These are phyloP conservation scores for Leccinellum albellum DNA, from an alignment of 768 basidiomycete genomes.

Conservation along the genomic window DNA sequence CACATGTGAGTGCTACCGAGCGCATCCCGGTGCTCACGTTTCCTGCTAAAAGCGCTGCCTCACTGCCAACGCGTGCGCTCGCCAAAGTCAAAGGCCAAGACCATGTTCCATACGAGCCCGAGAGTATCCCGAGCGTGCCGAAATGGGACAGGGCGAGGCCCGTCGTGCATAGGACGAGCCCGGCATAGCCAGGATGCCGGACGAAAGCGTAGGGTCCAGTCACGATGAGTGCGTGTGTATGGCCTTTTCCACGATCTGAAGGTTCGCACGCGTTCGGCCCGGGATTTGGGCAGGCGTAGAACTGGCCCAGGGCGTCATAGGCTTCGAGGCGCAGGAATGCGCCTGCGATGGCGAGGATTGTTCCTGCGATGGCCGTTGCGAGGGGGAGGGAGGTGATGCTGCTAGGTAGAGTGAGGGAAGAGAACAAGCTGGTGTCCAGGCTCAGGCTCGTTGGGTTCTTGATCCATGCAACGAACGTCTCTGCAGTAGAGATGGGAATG, in stretches of 20 bases:
- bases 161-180: constrained; percentile 30
- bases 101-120: not conserved
- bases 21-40: constrained; percentile 32
- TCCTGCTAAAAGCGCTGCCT: not conserved
- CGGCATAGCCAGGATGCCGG: constrained; percentile 30
- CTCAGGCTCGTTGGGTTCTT: not conserved
- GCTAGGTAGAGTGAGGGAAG: not conserved
- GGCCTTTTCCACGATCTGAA: not conserved
- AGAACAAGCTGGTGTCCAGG: not conserved
- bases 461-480: not conserved
- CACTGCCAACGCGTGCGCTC: not conserved
- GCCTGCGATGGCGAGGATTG: constrained; percentile 36
- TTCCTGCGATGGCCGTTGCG: constrained; percentile 31
- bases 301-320: constrained; percentile 19
- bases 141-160: constrained; percentile 16
- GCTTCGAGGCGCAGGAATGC: constrained; percentile 39
- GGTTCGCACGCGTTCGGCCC: constrained; percentile 3
- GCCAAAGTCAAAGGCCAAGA: not conserved
- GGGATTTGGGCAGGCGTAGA: constrained; percentile 18
- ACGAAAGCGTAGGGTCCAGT: constrained; percentile 26
- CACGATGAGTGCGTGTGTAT: constrained; percentile 25
- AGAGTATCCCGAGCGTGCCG: not conserved
- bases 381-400: not conserved
- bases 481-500: not conserved
- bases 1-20: constrained; percentile 7